Percentiles rank a stretch among this genome's conserved stretches.
phyloP scores from a whole-genome alignment of 805 yeast species.

The Candida hispaniensis region DNA sequence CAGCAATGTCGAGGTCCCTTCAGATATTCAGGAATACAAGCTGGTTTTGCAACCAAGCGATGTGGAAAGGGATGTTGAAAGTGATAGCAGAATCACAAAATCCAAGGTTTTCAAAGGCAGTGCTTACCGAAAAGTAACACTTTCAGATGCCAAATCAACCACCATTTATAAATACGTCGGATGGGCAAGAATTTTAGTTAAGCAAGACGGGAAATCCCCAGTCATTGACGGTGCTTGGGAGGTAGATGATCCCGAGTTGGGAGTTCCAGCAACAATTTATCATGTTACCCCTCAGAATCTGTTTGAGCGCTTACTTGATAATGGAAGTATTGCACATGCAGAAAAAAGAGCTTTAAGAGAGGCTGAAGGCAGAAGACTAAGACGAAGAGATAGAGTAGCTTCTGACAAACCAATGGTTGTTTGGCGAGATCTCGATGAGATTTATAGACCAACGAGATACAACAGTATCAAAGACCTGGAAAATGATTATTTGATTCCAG shows the following conservation, averaged over 20 bases:
- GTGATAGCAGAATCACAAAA: constrained; percentile 1
- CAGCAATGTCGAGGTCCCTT: constrained; percentile 3
- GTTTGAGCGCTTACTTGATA: too few species aligned
- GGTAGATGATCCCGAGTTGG: constrained; percentile 28
- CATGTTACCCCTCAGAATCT: constrained; percentile 20
- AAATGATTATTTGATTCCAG: neutral
- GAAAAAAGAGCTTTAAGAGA: too few species aligned
- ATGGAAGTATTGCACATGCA: too few species aligned
- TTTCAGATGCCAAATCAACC: constrained; percentile 17
- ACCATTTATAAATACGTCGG: constrained; percentile 25
- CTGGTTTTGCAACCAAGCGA: constrained; percentile 17
- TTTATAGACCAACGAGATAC: neutral
- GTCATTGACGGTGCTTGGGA: constrained; percentile 26
- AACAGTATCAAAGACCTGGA: neutral
- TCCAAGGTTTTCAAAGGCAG: constrained; percentile 21
- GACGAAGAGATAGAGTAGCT: too few species aligned
- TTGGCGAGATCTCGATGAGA: neutral
- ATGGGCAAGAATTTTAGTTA: constrained; percentile 27
- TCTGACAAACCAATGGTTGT: too few species aligned
- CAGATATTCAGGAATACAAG: constrained; percentile 10
- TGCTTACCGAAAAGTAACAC: constrained; percentile 23
- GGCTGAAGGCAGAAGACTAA: too few species aligned
- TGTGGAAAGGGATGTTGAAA: constrained; percentile 12
- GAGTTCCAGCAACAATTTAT: constrained; percentile 25
- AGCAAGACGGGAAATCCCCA: constrained; percentile 17